These are phyloP conservation scores for Spencermartinsiella europaea DNA, from an alignment of 805 yeast genomes.

Conservation along the genomic window DNA sequence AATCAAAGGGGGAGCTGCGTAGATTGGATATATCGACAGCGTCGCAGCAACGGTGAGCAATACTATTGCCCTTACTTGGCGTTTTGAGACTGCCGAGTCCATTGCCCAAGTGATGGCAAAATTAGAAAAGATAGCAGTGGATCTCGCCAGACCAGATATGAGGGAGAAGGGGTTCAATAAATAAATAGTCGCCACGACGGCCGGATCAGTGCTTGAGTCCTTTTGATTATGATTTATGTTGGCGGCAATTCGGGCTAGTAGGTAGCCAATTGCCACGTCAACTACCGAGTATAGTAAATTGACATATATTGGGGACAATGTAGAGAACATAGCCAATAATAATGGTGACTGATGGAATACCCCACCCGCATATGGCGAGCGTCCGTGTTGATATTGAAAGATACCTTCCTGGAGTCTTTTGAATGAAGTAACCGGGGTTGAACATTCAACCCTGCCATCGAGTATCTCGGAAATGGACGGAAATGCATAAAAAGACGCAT, in stretches of 20 bases:
- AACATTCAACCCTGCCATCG: constrained; percentile 53
- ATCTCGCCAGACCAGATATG: constrained; percentile 60
- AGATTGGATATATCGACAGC: constrained; percentile 57
- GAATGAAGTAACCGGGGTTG: constrained; percentile 72
- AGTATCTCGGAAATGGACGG: constrained; percentile 31
- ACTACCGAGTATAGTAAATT: constrained; percentile 49
- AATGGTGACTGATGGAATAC: constrained; percentile 83
- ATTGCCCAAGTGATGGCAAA: constrained; percentile 45
- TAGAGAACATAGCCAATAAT: constrained; percentile 47
- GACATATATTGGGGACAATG: constrained; percentile 23
- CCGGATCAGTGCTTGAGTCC: constrained; percentile 23
- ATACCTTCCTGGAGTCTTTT: constrained; percentile 60
- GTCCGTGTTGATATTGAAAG: constrained; percentile 49
- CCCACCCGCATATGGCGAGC: constrained; percentile 77
- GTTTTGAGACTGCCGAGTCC: constrained; percentile 40
- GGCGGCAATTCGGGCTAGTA: constrained; percentile 34
- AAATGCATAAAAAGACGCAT: constrained; percentile 18
- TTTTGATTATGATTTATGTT: constrained; percentile 4
- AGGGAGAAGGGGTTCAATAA: constrained; percentile 78
- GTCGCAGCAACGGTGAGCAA: constrained; percentile 60
- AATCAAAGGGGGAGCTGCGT: constrained; percentile 54
- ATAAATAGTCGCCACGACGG: constrained; percentile 57
- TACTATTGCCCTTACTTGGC: constrained; percentile 42
- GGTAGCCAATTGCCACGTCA: constrained; percentile 55
- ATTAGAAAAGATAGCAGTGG: constrained; percentile 59